Evolutionary conservation across 176 grass and related monocot species (phyloP), one percentile per base, ranked within the genome.

Genomic region (Pontederia crassipes): DNA sequence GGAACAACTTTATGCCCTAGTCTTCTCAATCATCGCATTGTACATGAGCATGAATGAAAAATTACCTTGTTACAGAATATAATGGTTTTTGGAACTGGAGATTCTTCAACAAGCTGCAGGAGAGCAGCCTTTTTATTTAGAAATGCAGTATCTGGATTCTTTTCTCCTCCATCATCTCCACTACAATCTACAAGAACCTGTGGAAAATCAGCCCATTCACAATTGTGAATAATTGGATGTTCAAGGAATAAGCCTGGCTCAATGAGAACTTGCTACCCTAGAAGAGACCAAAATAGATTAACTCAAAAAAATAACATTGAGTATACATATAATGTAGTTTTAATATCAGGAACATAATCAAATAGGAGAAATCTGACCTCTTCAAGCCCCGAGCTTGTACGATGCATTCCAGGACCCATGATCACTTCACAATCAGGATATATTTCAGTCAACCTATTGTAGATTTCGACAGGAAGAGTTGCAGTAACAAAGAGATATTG

Each of bases 131-230:
- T 97, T 76, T 97, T 97, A 74, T 91, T 90, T 10, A 57, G 65
- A 85, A 96, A 96, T 1, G 92, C 81, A 24, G 92, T 88, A 24
- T 96, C 92, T 16, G 92, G 81, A 75, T 78, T 96, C 77, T 75
- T 90, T 67, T 96, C 91, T 55, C 82, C 83, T 8, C 58, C 79
- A 49, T 84, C 86, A 59, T 76, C 63, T 52, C 92, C 92, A 74
- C 92, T 96, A 67, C 92, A 96, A 78, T 96, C 86, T 70, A 96
- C 86, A 63, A 96, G 80, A 77, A 96, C 77, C 86, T 89, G 78
- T 62, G 73, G 46, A 77, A 32, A 11, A 62, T 64, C n/a, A 8
- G 54, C 9, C 32, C 32, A 40, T 40, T 40, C 32, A 40, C 32
- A 40, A 40, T 40, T 40, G 32, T 40, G 32, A 40, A 40, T 40